Evolutionary conservation across 257 asterid genomes (phyloP), one percentile per base, ranked within the genome.

Genomic region (Solanum peruvianum): DNA sequence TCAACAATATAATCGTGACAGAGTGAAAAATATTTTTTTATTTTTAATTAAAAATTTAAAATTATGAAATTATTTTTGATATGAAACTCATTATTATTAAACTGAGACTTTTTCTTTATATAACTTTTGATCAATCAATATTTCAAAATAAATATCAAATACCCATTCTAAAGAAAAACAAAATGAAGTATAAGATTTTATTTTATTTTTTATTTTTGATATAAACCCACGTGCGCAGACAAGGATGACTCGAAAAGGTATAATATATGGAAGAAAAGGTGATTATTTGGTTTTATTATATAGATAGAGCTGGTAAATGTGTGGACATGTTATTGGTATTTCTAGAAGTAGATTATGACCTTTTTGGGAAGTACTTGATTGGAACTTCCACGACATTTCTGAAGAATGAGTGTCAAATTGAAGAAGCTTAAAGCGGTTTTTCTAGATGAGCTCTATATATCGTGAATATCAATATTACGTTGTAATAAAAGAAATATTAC

Each of bases 221-320:
- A 56, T 0, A 93, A 60, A 90, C 76, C 56, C 93, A 94, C 94
- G 96, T 93, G 98, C 96, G 96, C 98, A 92, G 98, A 86, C 96
- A 82, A 90, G 5, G 85, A 87, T 23, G 98, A 94, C 95, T 82
- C 2, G 56, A 70, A 76, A 33, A 4, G 52, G 6, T 33, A 83
- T 41, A 42, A 13, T 20, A 73, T 73, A 21, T 11, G 13, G 83
- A 13, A 76, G 13, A 76, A 76, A 77, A 81, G 69, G 85, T 81
- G 20, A 80, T 78, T 77, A 44, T 81, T 81, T 25, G 29, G 4
- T 45, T 78, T 45, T 25, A 78, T 47, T 47, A 80, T 47, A 80
- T 29, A 31, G 29, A 81, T 35, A 47, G 21, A 14, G 44, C 69
- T 81, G 16, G 10, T 81, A 49, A 81, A 16, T 66, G 87, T 88